Evolutionary conservation across 1,139 yeast species (phyloP), one percentile per base, ranked within the genome.

Genomic region (Pichia sp.): DNA sequence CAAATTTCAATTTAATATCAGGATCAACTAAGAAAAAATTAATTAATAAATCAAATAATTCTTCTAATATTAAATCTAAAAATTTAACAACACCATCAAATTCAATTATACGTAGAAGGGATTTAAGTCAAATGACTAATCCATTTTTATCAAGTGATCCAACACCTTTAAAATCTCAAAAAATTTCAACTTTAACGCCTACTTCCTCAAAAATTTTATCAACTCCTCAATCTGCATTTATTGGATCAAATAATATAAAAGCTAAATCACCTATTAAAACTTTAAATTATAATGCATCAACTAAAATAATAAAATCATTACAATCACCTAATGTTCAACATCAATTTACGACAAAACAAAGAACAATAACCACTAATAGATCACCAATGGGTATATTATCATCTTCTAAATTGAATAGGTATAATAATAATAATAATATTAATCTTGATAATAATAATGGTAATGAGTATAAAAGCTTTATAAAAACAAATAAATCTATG

Each of bases 191-290:
- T 11, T 10, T 12, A 33, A 26, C 41, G n/a, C 34, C 43, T 27
- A 12, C 24, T 25, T n/a, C 30, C 4, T 16, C 37, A 12, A 39
- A 20, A 22, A 16, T 4, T 26, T n/a, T 35, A 24, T 22, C 25
- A 11, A 28, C 33, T 23, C 30, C 47, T 3, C 38, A 36, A 33
- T 33, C 43, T 11, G 10, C 10, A 4, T 32, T 32, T 4, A 50
- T 57, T 12, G 55, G 59, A 4, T 54, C 53, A 27, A 51, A 48
- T n/a, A 60, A 60, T 9, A 55, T 58, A 31, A 52, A 56, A n/a
- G 60, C 60, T 6, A 57, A 59, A 5, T 58, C 62, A 4, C 61
- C 62, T 20, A 45, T 53, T 39, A 51, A 51, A 44, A 41, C 12
- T 11, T 30, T 48, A 12, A 35, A 48, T 30, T 34, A 44, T 6